A percentile compares a stretch with the other conserved stretches of the same genome.
Evolutionary conservation across 352 stramenopile genomes (phyloP).

Genomic region (Pythium folliculosum): DNA sequence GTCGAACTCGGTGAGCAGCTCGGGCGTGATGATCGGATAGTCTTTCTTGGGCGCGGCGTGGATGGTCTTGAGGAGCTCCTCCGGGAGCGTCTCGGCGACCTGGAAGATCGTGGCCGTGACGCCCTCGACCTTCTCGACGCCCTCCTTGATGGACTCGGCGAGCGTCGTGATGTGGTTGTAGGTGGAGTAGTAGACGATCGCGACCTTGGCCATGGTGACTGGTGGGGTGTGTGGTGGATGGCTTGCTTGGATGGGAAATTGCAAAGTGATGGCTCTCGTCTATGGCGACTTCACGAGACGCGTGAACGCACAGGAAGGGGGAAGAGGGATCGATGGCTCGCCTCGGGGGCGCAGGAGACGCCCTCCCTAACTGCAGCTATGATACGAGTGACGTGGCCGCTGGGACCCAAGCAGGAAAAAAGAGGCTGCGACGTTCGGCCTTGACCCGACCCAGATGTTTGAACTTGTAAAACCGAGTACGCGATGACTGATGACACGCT

Average conservation of each 20-base stretch:
- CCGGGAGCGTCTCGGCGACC: constrained; percentile 66
- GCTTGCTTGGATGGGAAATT: constrained; percentile 14
- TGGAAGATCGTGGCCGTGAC: constrained; percentile 58
- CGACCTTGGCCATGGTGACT: constrained; percentile 53
- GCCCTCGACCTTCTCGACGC: constrained; percentile 59
- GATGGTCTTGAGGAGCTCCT: constrained; percentile 69
- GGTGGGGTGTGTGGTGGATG: constrained; percentile 10
- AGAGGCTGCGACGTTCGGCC: neutral
- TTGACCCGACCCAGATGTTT: neutral
- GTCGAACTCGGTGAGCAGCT: constrained; percentile 60
- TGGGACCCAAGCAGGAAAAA: no score
- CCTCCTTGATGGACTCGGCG: constrained; percentile 60
- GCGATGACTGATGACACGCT: neutral
- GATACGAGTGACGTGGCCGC: neutral
- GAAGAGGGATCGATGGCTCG: no score
- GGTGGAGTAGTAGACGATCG: constrained; percentile 77
- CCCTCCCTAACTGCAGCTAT: neutral
- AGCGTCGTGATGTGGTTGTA: constrained; percentile 77
- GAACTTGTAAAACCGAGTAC: neutral
- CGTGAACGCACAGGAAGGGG: neutral
- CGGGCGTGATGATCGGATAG: constrained; percentile 52
- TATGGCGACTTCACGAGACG: no score
- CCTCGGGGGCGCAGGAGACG: no score
- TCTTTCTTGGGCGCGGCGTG: constrained; percentile 63
- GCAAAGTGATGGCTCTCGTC: constrained; percentile 17